Evolutionary conservation across 805 yeast genomes (phyloP).

Genomic region (Metschnikowia borealis): DNA sequence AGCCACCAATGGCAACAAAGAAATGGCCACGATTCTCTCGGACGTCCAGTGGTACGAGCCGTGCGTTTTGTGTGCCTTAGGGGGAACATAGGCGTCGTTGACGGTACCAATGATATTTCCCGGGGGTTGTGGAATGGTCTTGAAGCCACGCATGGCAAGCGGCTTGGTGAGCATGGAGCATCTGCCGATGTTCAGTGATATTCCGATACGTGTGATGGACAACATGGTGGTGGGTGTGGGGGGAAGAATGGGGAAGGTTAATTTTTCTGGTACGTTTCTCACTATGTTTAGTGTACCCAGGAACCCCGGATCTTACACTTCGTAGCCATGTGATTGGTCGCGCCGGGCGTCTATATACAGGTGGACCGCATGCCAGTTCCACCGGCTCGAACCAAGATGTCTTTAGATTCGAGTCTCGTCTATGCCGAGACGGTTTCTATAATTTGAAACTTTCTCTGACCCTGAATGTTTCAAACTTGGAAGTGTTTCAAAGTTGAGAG

Average conservation of each 20-base stretch:
- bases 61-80: constrained; percentile 50
- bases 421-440: no score
- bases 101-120: constrained; percentile 69
- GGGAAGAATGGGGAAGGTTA: constrained; percentile 1
- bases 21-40: constrained; percentile 58
- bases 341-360: constrained; percentile 1
- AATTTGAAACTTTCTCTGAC: no score
- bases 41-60: constrained; percentile 76
- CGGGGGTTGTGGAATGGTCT: constrained; percentile 64
- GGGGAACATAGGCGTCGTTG: constrained; percentile 66
- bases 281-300: constrained; percentile 1
- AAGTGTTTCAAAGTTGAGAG: no score
- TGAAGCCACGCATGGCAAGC: constrained; percentile 27
- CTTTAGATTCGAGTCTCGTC: no score
- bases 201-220: constrained; percentile 30
- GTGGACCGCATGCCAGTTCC: neutral
- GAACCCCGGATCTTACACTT: constrained; percentile 21
- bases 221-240: constrained; percentile 13
- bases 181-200: constrained; percentile 18
- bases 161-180: constrained; percentile 22
- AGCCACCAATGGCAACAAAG: constrained; percentile 59
- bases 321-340: constrained; percentile 16
- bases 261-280: constrained; percentile 5
- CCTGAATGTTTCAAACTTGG: no score
- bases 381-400: no score